A percentile compares a stretch with the other conserved stretches of the same genome.
phyloP scores from a whole-genome alignment of 2,329 filamentous ascomycete species.

The Bertia moriformis region DNA sequence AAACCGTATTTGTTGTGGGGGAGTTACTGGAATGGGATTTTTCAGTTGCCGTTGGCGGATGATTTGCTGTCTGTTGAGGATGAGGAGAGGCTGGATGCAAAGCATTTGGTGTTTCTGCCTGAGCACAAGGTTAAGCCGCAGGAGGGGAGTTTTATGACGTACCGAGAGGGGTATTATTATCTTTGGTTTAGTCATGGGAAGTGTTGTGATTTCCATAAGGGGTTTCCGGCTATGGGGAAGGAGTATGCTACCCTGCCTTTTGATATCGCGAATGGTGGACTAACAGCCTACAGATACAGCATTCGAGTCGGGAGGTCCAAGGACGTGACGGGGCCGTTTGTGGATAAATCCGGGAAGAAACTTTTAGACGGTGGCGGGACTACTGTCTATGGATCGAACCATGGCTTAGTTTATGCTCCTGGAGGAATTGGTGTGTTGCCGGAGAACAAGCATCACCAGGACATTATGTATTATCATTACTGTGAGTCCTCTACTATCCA shows the following conservation, averaged over 20 bases:
- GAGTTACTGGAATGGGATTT: slow-evolving; percentile 19
- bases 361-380: slow-evolving; percentile 16
- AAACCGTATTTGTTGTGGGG: slow-evolving; percentile 16
- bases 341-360: slow-evolving; percentile 11
- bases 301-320: slow-evolving; percentile 18
- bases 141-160: slow-evolving; percentile 20
- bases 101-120: slow-evolving; percentile 13
- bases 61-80: slow-evolving; percentile 13
- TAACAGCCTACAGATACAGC: slow-evolving; percentile 11
- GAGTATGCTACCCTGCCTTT: not conserved
- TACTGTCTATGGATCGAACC: slow-evolving; percentile 19
- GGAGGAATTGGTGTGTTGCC: slow-evolving; percentile 17
- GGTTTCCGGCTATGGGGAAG: not conserved
- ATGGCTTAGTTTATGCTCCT: slow-evolving; percentile 19
- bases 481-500: slow-evolving; percentile 11
- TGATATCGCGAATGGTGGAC: slow-evolving; percentile 5
- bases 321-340: slow-evolving; percentile 15
- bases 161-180: slow-evolving; percentile 17
- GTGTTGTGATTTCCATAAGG: slow-evolving; percentile 15
- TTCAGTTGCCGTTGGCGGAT: slow-evolving; percentile 14
- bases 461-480: slow-evolving; percentile 23
- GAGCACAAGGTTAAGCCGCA: slow-evolving; percentile 8
- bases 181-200: slow-evolving; percentile 20
- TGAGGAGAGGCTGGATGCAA: slow-evolving; percentile 8
- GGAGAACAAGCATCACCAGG: slow-evolving; percentile 9